These are phyloP conservation scores for Pseudocercospora cruenta DNA, from an alignment of 2,329 filamentous ascomycete species.

Conservation along the genomic window DNA sequence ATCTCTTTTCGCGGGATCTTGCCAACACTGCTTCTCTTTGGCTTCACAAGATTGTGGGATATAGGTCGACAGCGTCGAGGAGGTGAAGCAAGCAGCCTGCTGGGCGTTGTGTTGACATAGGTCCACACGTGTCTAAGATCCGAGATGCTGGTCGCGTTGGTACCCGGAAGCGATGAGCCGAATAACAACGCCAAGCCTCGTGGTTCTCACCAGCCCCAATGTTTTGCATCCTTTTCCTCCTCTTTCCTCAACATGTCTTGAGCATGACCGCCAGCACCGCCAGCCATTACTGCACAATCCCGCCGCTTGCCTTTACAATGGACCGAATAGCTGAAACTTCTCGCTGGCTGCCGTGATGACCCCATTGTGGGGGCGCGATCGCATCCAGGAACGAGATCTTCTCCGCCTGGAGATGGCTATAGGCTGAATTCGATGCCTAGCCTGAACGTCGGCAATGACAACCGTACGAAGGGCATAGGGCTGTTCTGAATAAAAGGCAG, in stretches of 20 bases:
- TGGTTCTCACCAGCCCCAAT: no score
- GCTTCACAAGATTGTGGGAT: no score
- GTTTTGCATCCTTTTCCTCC: no score
- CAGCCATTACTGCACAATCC: neutral
- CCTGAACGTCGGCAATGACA: neutral
- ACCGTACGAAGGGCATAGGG: neutral
- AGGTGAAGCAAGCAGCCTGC: no score
- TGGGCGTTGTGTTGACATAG: neutral
- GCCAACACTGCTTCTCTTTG: neutral
- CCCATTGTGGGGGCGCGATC: no score
- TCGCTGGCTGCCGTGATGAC: neutral
- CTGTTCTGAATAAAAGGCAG: neutral
- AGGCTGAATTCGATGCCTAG: constrained; percentile 3
- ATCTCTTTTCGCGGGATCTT: neutral
- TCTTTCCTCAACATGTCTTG: neutral
- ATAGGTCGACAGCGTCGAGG: no score
- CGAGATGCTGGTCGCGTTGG: no score
- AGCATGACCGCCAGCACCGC: no score
- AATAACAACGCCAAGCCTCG: no score
- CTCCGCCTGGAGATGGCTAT: neutral
- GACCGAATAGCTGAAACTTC: neutral
- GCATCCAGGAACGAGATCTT: constrained; percentile 3
- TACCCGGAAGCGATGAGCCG: no score
- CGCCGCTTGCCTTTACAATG: neutral
- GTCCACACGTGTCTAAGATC: neutral